Percentiles rank a stretch among this genome's conserved stretches.
phyloP scores from a whole-genome alignment of 108 stramenopile genomes.

The Nitzschia sp. region DNA sequence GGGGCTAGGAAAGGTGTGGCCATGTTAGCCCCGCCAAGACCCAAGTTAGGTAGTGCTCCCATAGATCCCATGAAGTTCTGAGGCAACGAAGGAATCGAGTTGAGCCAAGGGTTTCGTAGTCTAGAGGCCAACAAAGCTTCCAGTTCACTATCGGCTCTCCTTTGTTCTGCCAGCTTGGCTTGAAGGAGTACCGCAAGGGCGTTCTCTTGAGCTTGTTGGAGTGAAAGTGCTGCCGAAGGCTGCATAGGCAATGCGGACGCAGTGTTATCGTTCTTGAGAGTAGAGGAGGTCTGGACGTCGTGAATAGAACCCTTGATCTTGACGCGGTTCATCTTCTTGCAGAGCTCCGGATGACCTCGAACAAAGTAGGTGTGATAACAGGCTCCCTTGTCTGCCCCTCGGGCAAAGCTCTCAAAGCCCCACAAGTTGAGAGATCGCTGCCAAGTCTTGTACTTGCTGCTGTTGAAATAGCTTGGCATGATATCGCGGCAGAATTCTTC shows the following conservation, averaged over 20 bases:
- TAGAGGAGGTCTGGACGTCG: neutral
- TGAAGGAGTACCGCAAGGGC: neutral
- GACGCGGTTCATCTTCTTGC: slow-evolving; percentile 23
- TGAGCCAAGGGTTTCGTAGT: neutral
- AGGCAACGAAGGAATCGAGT: neutral
- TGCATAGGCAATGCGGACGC: neutral
- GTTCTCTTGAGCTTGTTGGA: slow-evolving; percentile 1
- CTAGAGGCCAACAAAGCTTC: slow-evolving; percentile 2
- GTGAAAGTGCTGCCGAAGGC: neutral
- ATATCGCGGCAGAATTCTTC: slow-evolving; percentile 52
- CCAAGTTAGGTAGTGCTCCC: neutral
- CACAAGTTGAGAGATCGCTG: slow-evolving; percentile 63
- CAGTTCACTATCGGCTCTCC: neutral
- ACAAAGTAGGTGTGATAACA: slow-evolving; percentile 45
- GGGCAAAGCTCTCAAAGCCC: slow-evolving; percentile 51
- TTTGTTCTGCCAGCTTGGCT: neutral
- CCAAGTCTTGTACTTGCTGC: slow-evolving; percentile 70
- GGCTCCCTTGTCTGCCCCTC: slow-evolving; percentile 59
- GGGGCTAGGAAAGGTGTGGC: neutral
- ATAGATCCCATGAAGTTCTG: neutral
- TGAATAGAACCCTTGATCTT: slow-evolving; percentile 21
- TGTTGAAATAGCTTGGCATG: slow-evolving; percentile 55
- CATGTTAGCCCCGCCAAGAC: neutral
- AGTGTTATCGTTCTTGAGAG: neutral
- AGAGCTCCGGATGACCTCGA: slow-evolving; percentile 32